Conservation (phyloP, 2,329 filamentous ascomycete species). For the Pestalotiopsis sp. region DNA sequence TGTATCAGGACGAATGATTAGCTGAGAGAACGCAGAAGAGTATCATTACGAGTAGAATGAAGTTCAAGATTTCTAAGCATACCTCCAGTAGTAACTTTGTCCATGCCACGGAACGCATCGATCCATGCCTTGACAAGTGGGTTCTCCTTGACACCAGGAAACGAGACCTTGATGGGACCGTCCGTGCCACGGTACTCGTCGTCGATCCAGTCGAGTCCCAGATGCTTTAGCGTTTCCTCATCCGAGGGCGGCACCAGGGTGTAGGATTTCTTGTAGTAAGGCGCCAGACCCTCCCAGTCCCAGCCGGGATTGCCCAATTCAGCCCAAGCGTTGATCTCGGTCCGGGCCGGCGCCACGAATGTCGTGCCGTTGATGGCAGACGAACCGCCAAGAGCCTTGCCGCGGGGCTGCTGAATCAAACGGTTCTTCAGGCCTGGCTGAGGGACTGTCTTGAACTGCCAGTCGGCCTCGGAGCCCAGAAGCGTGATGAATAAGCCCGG, state of each 20-base stretch:
- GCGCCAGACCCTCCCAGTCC: constrained; percentile 45
- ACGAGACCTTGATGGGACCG: constrained; percentile 16
- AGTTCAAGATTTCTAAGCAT: background rate
- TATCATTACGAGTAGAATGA: background rate
- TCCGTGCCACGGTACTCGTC: constrained; percentile 11
- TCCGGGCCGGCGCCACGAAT: constrained; percentile 13
- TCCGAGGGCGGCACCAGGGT: background rate
- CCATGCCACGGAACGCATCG: constrained; percentile 14
- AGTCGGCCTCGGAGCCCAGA: constrained; percentile 11
- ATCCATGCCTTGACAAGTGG: constrained; percentile 17
- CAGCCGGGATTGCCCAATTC: constrained; percentile 43
- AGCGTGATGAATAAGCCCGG: constrained; percentile 13
- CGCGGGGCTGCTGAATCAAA: constrained; percentile 11
- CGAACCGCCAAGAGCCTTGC: constrained; percentile 17
- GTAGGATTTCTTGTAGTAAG: constrained; percentile 43
- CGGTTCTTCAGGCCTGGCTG: constrained; percentile 5
- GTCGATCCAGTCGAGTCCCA: constrained; percentile 19
- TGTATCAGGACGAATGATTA: background rate
- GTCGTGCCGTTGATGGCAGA: constrained; percentile 16
- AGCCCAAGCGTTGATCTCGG: constrained; percentile 44
- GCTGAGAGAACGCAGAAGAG: background rate
- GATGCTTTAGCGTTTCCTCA: constrained; percentile 9
- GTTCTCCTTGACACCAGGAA: constrained; percentile 15
- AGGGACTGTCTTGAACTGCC: constrained; percentile 14
- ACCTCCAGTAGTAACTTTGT: constrained; percentile 10